These are phyloP conservation scores for Sinapis alba DNA, from an alignment of 441 rosid species.

Conservation along the genomic window DNA sequence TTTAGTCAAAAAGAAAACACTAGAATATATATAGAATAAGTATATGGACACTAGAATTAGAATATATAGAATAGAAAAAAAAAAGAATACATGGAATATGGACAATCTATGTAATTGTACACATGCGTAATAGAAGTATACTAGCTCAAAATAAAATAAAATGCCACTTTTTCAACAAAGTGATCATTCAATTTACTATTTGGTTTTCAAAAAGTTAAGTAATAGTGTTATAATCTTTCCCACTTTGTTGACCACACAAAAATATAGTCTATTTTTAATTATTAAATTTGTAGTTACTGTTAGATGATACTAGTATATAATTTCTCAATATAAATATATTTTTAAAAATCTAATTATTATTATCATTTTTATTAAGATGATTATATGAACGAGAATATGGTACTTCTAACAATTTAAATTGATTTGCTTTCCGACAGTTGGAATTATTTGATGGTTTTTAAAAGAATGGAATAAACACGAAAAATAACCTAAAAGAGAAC, in stretches of 20 bases:
- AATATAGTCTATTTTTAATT: neutral
- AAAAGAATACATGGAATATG: neutral
- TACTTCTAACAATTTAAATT: neutral
- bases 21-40: neutral
- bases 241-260: conserved; percentile 9
- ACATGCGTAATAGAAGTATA: neutral
- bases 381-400: neutral
- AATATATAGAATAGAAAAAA: no score
- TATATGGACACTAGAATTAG: neutral
- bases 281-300: neutral
- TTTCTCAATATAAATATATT: neutral
- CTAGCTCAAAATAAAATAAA: neutral
- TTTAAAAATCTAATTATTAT: neutral
- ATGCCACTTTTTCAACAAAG: neutral
- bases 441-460: neutral
- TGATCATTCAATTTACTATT: neutral
- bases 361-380: neutral
- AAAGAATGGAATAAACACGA: neutral
- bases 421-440: neutral
- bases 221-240: neutral
- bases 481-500: neutral
- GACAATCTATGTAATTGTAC: neutral
- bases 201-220: neutral
- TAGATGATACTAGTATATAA: neutral
- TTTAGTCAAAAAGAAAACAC: no score